Conservation (phyloP, 148 eudicot species). For the Heliosperma pusillum region DNA sequence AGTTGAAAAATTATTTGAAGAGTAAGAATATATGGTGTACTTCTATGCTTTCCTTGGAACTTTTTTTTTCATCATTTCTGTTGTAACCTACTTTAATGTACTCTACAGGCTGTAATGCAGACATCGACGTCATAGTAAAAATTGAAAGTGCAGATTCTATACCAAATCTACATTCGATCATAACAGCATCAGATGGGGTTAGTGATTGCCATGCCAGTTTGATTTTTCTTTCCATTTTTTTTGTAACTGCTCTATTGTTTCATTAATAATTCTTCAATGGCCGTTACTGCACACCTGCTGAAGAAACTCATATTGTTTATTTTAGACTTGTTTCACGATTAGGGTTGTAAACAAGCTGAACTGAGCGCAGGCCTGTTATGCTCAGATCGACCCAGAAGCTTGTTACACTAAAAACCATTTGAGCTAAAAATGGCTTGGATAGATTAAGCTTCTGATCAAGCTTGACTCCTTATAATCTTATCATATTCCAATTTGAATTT, state of each 20-base stretch:
- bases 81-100: neutral
- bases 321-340: neutral
- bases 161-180: constrained; percentile 87
- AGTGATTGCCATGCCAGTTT: constrained; percentile 24
- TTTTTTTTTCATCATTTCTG: neutral
- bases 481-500: no score
- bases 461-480: no score
- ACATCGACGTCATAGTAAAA: constrained; percentile 78
- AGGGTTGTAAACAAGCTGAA: neutral
- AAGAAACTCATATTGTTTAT: neutral
- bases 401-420: no score
- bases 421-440: no score
- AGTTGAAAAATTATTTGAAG: constrained; percentile 78
- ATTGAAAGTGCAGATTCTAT: constrained; percentile 99
- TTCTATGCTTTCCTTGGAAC: neutral
- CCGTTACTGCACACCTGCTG: neutral
- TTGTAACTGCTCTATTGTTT: neutral
- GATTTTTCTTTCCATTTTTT: neutral
- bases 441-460: no score
- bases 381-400: neutral
- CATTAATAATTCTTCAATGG: neutral
- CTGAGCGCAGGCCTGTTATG: no score
- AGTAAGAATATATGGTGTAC: constrained; percentile 39
- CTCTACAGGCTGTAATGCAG: constrained; percentile 73
- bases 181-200: constrained; percentile 96